phyloP scores from a whole-genome alignment of 1,284 basidiomycete species.

The Cystobasidium pallidum region DNA sequence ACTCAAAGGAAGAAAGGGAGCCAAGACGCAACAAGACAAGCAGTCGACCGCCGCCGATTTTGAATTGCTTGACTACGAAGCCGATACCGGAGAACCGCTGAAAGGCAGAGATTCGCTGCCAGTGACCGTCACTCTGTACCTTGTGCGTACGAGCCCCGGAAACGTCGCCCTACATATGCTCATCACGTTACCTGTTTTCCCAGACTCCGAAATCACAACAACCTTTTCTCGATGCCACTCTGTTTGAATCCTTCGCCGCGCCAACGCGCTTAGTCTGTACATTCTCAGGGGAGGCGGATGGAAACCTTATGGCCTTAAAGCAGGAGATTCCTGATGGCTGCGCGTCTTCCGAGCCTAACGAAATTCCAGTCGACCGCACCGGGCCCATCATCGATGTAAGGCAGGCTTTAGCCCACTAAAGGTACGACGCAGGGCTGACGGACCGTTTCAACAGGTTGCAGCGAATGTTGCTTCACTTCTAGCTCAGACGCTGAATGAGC shows the following conservation, averaged over 20 bases:
- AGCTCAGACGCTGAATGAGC: neutral
- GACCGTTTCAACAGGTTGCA: slow-evolving; percentile 7
- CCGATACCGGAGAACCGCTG: slow-evolving; percentile 71
- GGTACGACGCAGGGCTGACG: neutral
- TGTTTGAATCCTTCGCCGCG: slow-evolving; percentile 32
- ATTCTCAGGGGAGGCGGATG: slow-evolving; percentile 6
- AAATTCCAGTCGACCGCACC: slow-evolving; percentile 16
- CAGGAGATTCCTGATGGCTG: slow-evolving; percentile 38
- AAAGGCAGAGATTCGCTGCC: slow-evolving; percentile 68
- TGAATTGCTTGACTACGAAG: slow-evolving; percentile 77
- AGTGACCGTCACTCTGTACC: slow-evolving; percentile 71
- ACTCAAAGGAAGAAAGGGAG: slow-evolving; percentile 55
- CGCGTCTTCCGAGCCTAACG: slow-evolving; percentile 14
- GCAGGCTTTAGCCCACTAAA: neutral
- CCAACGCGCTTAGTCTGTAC: slow-evolving; percentile 20
- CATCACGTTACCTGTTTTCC: neutral
- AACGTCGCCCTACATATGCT: no score
- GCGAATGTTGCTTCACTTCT: slow-evolving; percentile 22
- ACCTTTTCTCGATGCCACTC: slow-evolving; percentile 44
- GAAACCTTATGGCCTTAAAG: slow-evolving; percentile 1
- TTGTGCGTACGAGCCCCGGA: slow-evolving; percentile 61
- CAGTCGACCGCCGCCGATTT: slow-evolving; percentile 64
- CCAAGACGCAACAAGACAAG: slow-evolving; percentile 61
- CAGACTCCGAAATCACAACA: slow-evolving; percentile 35
- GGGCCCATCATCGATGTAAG: slow-evolving; percentile 29